Conservation (phyloP, 805 yeast species). For the Lachancea waltii region DNA sequence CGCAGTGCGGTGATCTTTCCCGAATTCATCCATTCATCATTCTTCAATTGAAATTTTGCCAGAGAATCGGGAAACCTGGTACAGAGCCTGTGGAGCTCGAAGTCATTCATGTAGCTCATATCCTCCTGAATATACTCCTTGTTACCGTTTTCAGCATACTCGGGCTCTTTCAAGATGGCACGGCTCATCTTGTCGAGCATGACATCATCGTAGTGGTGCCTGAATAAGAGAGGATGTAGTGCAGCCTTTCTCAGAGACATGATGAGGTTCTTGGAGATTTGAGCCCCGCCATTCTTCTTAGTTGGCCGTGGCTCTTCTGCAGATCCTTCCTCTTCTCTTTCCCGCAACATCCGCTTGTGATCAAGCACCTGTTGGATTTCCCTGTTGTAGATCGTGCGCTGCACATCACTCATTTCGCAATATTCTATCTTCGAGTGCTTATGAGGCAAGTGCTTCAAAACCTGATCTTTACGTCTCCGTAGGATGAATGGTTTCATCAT, state of each 20-base stretch:
- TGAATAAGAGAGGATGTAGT: conserved; percentile 81
- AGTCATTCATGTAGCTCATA: conserved; percentile 92
- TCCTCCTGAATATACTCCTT: conserved; percentile 76
- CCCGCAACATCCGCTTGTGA: conserved; percentile 26
- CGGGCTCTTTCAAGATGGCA: conserved; percentile 74
- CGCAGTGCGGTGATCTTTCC: conserved; percentile 66
- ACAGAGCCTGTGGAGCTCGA: conserved; percentile 74
- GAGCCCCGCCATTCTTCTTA: conserved; percentile 13
- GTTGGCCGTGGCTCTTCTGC: conserved; percentile 16
- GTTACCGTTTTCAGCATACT: conserved; percentile 67
- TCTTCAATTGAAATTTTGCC: conserved; percentile 44
- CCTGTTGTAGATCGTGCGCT: conserved; percentile 52
- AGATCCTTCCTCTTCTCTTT: conserved; percentile 25
- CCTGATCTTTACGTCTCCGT: conserved; percentile 88
- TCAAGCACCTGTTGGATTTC: conserved; percentile 42
- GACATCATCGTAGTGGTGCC: conserved; percentile 54
- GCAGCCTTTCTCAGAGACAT: conserved; percentile 92
- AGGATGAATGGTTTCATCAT: conserved; percentile 98
- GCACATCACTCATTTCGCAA: conserved; percentile 57
- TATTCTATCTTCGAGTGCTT: conserved; percentile 58
- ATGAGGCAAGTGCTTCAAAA: conserved; percentile 78
- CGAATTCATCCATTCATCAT: conserved; percentile 52
- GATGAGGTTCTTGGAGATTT: conserved; percentile 52
- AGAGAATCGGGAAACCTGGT: conserved; percentile 63
- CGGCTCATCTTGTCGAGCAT: conserved; percentile 60